Percentiles rank a stretch among this genome's conserved stretches.
phyloP scores from a whole-genome alignment of 1,284 basidiomycete species.

The Cutaneotrichosporon daszewskae region DNA sequence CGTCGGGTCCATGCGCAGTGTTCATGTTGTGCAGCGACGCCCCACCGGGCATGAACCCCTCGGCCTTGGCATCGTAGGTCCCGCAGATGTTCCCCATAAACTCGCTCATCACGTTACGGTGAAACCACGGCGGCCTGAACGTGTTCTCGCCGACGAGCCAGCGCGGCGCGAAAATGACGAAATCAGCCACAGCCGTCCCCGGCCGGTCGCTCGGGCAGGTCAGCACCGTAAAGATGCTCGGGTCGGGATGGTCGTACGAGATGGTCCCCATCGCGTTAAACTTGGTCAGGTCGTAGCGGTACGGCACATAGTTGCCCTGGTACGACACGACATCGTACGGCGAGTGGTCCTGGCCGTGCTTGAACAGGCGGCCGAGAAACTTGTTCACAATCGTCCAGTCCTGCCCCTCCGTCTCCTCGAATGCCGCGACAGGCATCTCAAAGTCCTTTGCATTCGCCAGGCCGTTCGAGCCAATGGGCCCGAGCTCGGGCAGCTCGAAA shows the following conservation, averaged over 20 bases:
- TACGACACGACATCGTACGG: constrained; percentile 61
- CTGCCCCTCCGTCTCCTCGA: constrained; percentile 53
- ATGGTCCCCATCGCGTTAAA: constrained; percentile 63
- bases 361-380: constrained; percentile 22
- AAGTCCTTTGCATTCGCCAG: constrained; percentile 62
- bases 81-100: constrained; percentile 16
- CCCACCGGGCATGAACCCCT: constrained; percentile 21
- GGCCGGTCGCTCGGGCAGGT: constrained; percentile 51
- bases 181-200: constrained; percentile 51
- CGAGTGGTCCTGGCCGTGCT: constrained; percentile 50
- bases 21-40: constrained; percentile 33
- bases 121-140: constrained; percentile 52
- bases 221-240: constrained; percentile 33
- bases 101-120: constrained; percentile 53
- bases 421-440: constrained; percentile 58
- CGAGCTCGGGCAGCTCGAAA: constrained; percentile 61
- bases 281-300: constrained; percentile 63
- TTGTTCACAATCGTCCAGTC: constrained; percentile 49
- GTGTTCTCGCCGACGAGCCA: constrained; percentile 37
- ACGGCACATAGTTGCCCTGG: constrained; percentile 65
- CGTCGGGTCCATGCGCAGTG: constrained; percentile 30
- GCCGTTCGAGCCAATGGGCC: constrained; percentile 61
- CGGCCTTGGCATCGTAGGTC: constrained; percentile 25
- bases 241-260: constrained; percentile 50
- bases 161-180: constrained; percentile 20